Evolutionary conservation across 257 asterid genomes (phyloP).

Genomic region (Coffea eugenioides): DNA sequence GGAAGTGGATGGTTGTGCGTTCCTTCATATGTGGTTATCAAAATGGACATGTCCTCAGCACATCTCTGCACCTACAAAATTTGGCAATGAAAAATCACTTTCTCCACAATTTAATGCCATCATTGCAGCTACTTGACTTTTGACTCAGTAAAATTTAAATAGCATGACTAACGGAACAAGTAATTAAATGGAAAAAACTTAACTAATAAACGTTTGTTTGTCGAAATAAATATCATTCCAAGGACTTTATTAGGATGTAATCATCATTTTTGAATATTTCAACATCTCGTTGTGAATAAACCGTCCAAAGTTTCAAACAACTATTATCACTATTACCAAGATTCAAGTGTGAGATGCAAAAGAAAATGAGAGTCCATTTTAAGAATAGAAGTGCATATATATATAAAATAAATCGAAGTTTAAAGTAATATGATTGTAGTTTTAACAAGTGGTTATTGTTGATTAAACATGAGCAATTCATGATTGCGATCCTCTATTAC

Average conservation of each 20-base stretch:
- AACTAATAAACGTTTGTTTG: not conserved
- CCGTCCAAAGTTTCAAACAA: not conserved
- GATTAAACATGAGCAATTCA: too few relatives aligned
- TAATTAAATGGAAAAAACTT: not conserved
- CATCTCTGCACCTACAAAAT: conserved; percentile 73
- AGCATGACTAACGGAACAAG: not conserved
- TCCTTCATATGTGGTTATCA: conserved; percentile 90
- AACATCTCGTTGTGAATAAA: too few relatives aligned
- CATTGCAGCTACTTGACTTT: not conserved
- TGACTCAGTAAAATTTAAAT: not conserved
- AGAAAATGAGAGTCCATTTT: not conserved
- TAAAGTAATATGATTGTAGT: too few relatives aligned
- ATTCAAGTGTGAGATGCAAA: not conserved
- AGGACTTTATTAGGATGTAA: not conserved
- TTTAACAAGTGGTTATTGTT: too few relatives aligned
- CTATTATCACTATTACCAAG: not conserved
- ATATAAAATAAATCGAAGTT: too few relatives aligned
- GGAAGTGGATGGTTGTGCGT: conserved; percentile 92
- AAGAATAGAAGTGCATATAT: too few relatives aligned
- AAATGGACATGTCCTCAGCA: conserved; percentile 73
- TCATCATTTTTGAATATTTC: not conserved
- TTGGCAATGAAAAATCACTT: not conserved
- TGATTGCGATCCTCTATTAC: too few relatives aligned
- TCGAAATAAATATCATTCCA: not conserved
- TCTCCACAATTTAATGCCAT: not conserved